Evolutionary conservation across 1,284 basidiomycete genomes (phyloP).

Genomic region (Bondarzewia mesenterica): DNA sequence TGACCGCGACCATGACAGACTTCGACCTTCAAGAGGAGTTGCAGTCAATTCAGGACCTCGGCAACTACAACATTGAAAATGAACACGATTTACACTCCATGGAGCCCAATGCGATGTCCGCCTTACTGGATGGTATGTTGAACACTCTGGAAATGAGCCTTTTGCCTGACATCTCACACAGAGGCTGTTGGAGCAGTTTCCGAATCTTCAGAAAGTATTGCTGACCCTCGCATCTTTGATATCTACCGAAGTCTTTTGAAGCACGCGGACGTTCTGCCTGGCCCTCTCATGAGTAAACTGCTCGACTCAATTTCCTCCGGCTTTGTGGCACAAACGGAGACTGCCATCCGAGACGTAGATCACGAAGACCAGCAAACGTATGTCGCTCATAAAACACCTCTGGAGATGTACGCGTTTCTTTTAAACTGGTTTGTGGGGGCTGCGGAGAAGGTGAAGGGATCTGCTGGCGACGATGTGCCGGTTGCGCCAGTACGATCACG

Average conservation of each 20-base stretch:
- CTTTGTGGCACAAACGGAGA: conserved; percentile 62
- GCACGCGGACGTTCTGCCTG: conserved; percentile 50
- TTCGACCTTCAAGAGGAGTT: conserved; percentile 78
- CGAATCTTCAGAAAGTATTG: conserved; percentile 61
- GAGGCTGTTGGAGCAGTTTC: conserved; percentile 73
- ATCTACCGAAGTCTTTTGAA: conserved; percentile 75
- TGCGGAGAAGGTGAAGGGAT: conserved; percentile 61
- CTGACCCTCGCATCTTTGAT: conserved; percentile 63
- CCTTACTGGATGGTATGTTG: conserved; percentile 42
- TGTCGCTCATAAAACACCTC: conserved; percentile 57
- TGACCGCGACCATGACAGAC: conserved; percentile 15
- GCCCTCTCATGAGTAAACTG: conserved; percentile 63
- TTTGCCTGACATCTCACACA: conserved; percentile 19
- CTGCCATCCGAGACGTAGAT: conserved; percentile 56
- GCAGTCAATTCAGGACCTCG: conserved; percentile 51
- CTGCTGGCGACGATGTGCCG: conserved; percentile 41
- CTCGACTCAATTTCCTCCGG: conserved; percentile 73
- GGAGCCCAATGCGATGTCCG: conserved; percentile 32
- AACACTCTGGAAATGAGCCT: background rate
- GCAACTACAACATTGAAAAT: conserved; percentile 51
- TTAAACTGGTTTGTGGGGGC: conserved; percentile 78
- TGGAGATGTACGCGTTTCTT: conserved; percentile 87
- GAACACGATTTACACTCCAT: conserved; percentile 55
- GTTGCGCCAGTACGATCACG: conserved; percentile 38
- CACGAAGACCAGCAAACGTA: conserved; percentile 66